A percentile compares a stretch with the other conserved stretches of the same genome.
Conservation (phyloP, 129 eudicot genomes). For the Flaveria ramosissima region DNA sequence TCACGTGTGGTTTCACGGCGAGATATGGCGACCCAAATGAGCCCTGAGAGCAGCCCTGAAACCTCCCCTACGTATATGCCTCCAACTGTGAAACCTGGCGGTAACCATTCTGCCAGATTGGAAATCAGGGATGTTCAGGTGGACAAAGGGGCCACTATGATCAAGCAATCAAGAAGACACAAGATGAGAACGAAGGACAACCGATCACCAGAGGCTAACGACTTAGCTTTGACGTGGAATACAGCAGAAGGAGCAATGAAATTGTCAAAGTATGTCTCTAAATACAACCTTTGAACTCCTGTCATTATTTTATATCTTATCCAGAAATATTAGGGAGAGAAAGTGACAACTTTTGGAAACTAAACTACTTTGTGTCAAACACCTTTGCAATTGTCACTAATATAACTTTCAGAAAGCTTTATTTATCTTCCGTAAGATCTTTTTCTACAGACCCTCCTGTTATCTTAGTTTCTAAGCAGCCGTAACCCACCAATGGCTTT, state of each 20-base stretch:
- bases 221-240: slow-evolving; percentile 51
- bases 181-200: slow-evolving; percentile 36
- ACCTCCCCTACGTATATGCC: slow-evolving; percentile 45
- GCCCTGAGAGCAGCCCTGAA: slow-evolving; percentile 56
- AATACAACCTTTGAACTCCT: slow-evolving; percentile 10
- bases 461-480: slow-evolving; percentile 10
- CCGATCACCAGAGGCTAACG: slow-evolving; percentile 37
- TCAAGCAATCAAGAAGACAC: slow-evolving; percentile 45
- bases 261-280: slow-evolving; percentile 56
- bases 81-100: slow-evolving; percentile 19
- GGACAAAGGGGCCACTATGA: slow-evolving; percentile 61
- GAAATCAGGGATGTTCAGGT: slow-evolving; percentile 92
- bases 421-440: not conserved
- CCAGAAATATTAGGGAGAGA: slow-evolving; percentile 9
- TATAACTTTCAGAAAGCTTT: not conserved
- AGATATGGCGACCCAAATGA: slow-evolving; percentile 98
- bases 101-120: slow-evolving; percentile 43
- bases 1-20: slow-evolving; percentile 57
- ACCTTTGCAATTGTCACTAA: slow-evolving; percentile 8
- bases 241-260: slow-evolving; percentile 55
- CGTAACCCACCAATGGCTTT: slow-evolving; percentile 9
- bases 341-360: not conserved
- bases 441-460: not conserved
- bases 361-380: not conserved
- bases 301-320: not conserved